Base-by-base conservation (phyloP, 2,329 filamentous ascomycete species). In the Diplodia seriata region DNA sequence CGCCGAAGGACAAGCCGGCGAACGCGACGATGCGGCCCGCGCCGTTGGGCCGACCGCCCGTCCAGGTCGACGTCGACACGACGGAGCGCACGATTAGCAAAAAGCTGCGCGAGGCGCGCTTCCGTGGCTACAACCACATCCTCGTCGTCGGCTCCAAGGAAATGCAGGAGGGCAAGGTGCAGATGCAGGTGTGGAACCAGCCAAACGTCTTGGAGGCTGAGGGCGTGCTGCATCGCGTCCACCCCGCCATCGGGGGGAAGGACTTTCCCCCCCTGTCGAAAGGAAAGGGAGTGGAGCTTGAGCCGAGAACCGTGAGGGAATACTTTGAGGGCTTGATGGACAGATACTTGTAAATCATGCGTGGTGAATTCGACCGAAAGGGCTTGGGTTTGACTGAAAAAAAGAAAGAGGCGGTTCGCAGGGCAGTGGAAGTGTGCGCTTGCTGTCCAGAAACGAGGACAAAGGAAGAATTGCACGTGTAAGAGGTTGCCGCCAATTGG, bases 61-160 rank as follows among this genome's bases (percentile, higher is more conserved):
- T 94, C 53, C 82, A 86, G 15, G 86, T 96, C 38, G 91, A 94
- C 69, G 76, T 93, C 18, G 91, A 95, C 73, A 84, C 82, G 40
- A 89, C 86, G 65, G 81, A 84, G 15, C 85, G 88, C 63, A 83
- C 86, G 0, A 77, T 96, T 9, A 83, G 85, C 1, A 86, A 88
- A 75, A 96, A 95, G 78, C 85, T 93, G 26, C 84, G 85, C 38
- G 87, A 91, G 74, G 93, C 92, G n/a, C 89, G 86, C 71, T 76
- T 79, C 57, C 90, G 89, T 78, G 89, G 89, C 50, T 95, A 94
- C 76, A 88, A 90, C 65, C 82, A 91, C 67, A 87, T 95, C 64
- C 84, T 92, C 38, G 88, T 93, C 1, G 82, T 95, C 12, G 93
- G 93, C 2, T 66, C 68, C 1, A 71, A 70, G 5, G 77, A 80